Conservation (phyloP, 2,329 filamentous ascomycete genomes). For the Penicillium expansum region DNA sequence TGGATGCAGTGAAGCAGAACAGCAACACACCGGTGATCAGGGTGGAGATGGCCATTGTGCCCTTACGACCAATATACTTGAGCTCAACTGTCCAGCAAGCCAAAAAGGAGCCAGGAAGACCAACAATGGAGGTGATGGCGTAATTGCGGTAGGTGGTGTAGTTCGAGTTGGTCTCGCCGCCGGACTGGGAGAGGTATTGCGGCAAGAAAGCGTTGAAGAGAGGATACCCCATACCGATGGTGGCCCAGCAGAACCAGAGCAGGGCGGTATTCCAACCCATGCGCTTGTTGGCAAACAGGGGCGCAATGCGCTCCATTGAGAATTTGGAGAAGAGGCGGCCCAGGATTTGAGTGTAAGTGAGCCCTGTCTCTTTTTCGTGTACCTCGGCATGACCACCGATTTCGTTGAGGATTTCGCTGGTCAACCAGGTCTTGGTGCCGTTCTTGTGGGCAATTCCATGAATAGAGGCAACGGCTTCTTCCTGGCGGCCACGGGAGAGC, state of each 20-base stretch:
- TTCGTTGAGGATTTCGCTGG: slow-evolving; percentile 61
- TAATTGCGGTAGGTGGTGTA: slow-evolving; percentile 69
- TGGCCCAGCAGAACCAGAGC: slow-evolving; percentile 77
- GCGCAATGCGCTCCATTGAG: slow-evolving; percentile 63
- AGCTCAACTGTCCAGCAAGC: slow-evolving; percentile 71
- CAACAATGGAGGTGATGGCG: slow-evolving; percentile 72
- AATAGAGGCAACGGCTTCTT: slow-evolving; percentile 75
- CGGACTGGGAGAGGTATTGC: slow-evolving; percentile 69
- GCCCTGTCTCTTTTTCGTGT: slow-evolving; percentile 36
- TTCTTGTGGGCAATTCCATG: slow-evolving; percentile 75
- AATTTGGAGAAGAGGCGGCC: slow-evolving; percentile 63
- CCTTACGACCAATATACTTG: slow-evolving; percentile 61
- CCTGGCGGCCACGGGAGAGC: slow-evolving; percentile 68
- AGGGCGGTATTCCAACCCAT: slow-evolving; percentile 51
- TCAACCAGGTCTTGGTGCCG: slow-evolving; percentile 67
- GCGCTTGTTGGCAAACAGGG: slow-evolving; percentile 55
- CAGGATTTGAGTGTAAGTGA: slow-evolving; percentile 50
- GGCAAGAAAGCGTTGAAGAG: slow-evolving; percentile 87
- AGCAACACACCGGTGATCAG: slow-evolving; percentile 53
- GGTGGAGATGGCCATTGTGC: slow-evolving; percentile 55
- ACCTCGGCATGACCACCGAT: slow-evolving; percentile 50
- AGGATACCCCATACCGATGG: slow-evolving; percentile 82
- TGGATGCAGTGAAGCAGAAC: slow-evolving; percentile 54
- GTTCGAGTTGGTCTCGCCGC: slow-evolving; percentile 52
- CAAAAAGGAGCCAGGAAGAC: slow-evolving; percentile 72